Conservation (phyloP, 768 basidiomycete genomes). For the Cyathus striatus region DNA sequence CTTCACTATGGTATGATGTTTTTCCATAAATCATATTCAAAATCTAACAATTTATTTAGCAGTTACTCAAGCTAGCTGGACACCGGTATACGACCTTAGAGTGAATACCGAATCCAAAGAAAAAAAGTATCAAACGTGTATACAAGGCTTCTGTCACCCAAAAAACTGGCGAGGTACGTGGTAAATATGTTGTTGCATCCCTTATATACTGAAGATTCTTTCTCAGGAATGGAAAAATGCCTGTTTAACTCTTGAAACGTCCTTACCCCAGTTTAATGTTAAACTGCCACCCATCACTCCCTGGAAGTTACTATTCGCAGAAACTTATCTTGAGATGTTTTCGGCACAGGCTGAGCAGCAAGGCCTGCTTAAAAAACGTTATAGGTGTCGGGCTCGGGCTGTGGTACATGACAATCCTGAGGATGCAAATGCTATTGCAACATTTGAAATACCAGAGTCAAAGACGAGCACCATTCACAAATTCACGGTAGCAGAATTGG, state of each 20-base stretch:
- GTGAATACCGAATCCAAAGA: slow-evolving; percentile 30
- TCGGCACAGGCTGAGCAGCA: too few relatives aligned
- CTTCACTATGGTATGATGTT: slow-evolving; percentile 24
- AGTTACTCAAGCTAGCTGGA: slow-evolving; percentile 23
- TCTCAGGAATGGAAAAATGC: slow-evolving; percentile 29
- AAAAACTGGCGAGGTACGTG: slow-evolving; percentile 34
- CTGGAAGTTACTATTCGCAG: slow-evolving; percentile 17
- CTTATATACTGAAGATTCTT: background rate
- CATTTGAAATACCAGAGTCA: slow-evolving; percentile 26
- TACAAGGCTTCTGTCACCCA: slow-evolving; percentile 37
- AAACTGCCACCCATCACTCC: slow-evolving; percentile 19
- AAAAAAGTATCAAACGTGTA: slow-evolving; percentile 20
- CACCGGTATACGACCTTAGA: slow-evolving; percentile 30
- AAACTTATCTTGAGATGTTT: too few relatives aligned
- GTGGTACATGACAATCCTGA: slow-evolving; percentile 12
- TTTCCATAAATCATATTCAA: background rate
- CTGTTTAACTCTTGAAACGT: slow-evolving; percentile 27
- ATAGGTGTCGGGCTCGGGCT: too few relatives aligned
- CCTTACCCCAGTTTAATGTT: slow-evolving; percentile 25
- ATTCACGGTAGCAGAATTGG: slow-evolving; percentile 26
- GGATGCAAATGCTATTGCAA: slow-evolving; percentile 24
- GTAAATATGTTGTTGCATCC: slow-evolving; percentile 9
- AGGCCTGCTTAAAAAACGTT: too few relatives aligned
- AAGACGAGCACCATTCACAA: slow-evolving; percentile 24
- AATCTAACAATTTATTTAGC: background rate